These are phyloP conservation scores for Kluyveromyces sp. DNA, from an alignment of 1,139 yeast species.

Conservation along the genomic window DNA sequence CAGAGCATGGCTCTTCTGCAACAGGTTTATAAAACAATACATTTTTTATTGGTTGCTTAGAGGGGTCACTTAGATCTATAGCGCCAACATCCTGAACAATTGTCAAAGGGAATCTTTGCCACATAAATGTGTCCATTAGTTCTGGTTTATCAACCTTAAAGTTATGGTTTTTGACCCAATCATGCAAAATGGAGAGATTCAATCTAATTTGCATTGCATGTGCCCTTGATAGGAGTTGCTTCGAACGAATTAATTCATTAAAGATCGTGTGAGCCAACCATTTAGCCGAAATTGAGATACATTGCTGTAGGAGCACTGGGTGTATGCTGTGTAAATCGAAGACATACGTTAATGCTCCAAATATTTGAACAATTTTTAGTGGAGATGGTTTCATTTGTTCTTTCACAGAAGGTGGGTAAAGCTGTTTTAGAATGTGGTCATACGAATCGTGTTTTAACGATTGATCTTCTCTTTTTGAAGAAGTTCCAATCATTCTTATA, in stretches of 20 bases:
- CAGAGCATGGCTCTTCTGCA: slow-evolving; percentile 19
- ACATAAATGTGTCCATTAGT: slow-evolving; percentile 33
- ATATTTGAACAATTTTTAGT: slow-evolving; percentile 69
- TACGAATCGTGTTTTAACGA: slow-evolving; percentile 32
- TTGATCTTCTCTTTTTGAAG: slow-evolving; percentile 44
- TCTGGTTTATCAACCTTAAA: slow-evolving; percentile 37
- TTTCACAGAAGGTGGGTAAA: slow-evolving; percentile 61
- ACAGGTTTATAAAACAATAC: slow-evolving; percentile 28
- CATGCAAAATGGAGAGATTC: slow-evolving; percentile 79
- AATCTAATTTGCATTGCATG: slow-evolving; percentile 86
- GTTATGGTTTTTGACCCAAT: slow-evolving; percentile 84
- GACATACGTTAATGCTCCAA: slow-evolving; percentile 84
- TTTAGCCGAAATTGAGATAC: slow-evolving; percentile 70
- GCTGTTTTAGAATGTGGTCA: slow-evolving; percentile 60
- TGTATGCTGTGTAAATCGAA: slow-evolving; percentile 76
- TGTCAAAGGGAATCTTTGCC: slow-evolving; percentile 38
- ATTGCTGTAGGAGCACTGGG: slow-evolving; percentile 64
- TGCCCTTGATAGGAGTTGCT: slow-evolving; percentile 63
- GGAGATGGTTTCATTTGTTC: slow-evolving; percentile 84
- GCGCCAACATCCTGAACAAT: slow-evolving; percentile 29
- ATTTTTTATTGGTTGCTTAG: slow-evolving; percentile 16
- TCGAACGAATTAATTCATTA: slow-evolving; percentile 60
- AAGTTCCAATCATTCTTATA: slow-evolving; percentile 74
- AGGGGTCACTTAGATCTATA: slow-evolving; percentile 16
- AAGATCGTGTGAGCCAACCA: slow-evolving; percentile 70